Percentiles rank a stretch among this genome's conserved stretches.
phyloP scores from a whole-genome alignment of 208 protist genomes.

The Trypanosoma brucei region DNA sequence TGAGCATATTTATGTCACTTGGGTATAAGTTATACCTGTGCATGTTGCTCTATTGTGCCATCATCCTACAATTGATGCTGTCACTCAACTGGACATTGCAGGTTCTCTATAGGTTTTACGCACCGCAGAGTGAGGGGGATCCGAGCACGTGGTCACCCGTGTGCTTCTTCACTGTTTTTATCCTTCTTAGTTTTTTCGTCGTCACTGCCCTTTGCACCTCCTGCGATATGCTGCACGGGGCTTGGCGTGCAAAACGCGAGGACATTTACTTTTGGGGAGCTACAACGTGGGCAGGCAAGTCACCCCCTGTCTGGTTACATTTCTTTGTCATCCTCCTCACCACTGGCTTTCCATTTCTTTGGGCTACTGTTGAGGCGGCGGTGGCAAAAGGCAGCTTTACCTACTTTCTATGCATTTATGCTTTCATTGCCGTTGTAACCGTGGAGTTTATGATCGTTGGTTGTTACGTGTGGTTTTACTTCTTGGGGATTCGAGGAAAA shows the following conservation, averaged over 20 bases:
- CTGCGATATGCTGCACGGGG: constrained; percentile 67
- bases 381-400: constrained; percentile 54
- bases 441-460: constrained; percentile 44
- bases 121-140: constrained; percentile 28
- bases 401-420: constrained; percentile 64
- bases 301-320: constrained; percentile 73
- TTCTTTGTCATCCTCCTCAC: constrained; percentile 60
- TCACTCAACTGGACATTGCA: constrained; percentile 72
- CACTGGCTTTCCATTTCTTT: constrained; percentile 67
- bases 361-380: constrained; percentile 56
- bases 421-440: constrained; percentile 59
- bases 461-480: constrained; percentile 86
- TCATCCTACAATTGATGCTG: constrained; percentile 38
- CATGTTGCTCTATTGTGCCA: constrained; percentile 65
- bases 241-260: constrained; percentile 59
- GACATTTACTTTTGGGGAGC: constrained; percentile 76
- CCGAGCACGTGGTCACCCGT: constrained; percentile 43
- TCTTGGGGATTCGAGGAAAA: constrained; percentile 61
- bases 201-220: constrained; percentile 52
- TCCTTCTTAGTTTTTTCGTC: constrained; percentile 71
- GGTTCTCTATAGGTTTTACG: constrained; percentile 63
- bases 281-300: constrained; percentile 55
- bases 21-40: constrained; percentile 73
- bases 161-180: constrained; percentile 72
- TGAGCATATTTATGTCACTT: constrained; percentile 74